These are phyloP conservation scores for Chlamydomonas eustigma DNA, from an alignment of 139 green algal species.

Conservation along the genomic window DNA sequence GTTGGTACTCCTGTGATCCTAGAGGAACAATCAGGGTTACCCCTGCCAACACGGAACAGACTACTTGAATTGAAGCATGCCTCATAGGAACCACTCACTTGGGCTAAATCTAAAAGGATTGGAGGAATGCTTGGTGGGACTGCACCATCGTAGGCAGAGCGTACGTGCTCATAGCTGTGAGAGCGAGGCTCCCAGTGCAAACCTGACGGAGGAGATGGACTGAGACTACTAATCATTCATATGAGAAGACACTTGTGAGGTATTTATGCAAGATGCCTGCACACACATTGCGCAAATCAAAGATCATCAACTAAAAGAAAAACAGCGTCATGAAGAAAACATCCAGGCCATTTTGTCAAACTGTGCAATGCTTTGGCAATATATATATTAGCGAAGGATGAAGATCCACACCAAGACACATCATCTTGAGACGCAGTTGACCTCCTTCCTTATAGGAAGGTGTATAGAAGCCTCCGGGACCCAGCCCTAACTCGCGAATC, in stretches of 20 bases:
- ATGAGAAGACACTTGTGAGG: no score
- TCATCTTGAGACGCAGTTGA: conserved; percentile 53
- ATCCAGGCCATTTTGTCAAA: no score
- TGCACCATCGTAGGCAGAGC: conserved; percentile 13
- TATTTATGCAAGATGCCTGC: no score
- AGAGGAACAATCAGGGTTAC: not conserved
- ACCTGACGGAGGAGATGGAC: not conserved
- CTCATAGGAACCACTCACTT: not conserved
- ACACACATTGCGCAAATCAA: no score
- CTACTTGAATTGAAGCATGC: not conserved
- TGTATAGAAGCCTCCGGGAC: conserved; percentile 57
- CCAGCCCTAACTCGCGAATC: conserved; percentile 40
- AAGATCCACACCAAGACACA: conserved; percentile 48
- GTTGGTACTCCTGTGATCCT: not conserved
- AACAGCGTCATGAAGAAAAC: no score
- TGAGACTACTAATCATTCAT: no score
- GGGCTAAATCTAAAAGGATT: not conserved
- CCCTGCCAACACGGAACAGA: not conserved
- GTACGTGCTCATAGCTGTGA: conserved; percentile 25
- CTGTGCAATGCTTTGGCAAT: not conserved
- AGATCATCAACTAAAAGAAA: no score
- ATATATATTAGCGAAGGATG: not conserved
- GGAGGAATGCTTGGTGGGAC: not conserved
- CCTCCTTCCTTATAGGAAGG: conserved; percentile 40
- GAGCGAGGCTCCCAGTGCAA: conserved; percentile 43